Percentiles rank a stretch among this genome's conserved stretches.
Evolutionary conservation across 78 protist genomes (phyloP).

Genomic region (Bodo saltans): DNA sequence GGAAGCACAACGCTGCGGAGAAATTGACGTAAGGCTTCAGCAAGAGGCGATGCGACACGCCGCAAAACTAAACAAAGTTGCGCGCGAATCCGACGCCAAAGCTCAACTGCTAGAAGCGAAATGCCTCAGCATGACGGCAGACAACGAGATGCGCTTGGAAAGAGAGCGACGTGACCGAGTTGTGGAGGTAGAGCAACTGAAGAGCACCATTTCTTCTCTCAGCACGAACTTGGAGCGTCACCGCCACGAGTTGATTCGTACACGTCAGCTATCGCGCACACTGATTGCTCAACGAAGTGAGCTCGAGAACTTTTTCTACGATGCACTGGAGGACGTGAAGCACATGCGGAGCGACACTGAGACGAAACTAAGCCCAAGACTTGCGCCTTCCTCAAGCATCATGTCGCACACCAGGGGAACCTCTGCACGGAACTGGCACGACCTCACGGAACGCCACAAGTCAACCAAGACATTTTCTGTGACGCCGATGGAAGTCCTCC

Average conservation of each 20-base stretch:
- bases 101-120: background rate
- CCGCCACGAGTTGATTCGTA: background rate
- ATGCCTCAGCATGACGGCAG: background rate
- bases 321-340: background rate
- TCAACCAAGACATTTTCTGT: too few relatives aligned
- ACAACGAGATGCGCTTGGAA: background rate
- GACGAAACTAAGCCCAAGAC: too few relatives aligned
- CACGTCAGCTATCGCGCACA: background rate
- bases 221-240: background rate
- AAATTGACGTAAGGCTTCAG: too few relatives aligned
- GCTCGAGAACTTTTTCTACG: background rate
- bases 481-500: too few relatives aligned
- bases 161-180: background rate
- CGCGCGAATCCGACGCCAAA: background rate
- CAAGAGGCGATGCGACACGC: background rate
- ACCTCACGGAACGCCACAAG: background rate
- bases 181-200: too few relatives aligned
- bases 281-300: background rate
- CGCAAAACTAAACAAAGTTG: background rate
- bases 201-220: too few relatives aligned
- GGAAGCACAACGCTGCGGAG: background rate
- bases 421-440: background rate
- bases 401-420: background rate
- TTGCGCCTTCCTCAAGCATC: too few relatives aligned
- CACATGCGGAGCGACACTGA: background rate